Conservation (phyloP, 2,329 filamentous ascomycete genomes). For the Fusarium sp. region DNA sequence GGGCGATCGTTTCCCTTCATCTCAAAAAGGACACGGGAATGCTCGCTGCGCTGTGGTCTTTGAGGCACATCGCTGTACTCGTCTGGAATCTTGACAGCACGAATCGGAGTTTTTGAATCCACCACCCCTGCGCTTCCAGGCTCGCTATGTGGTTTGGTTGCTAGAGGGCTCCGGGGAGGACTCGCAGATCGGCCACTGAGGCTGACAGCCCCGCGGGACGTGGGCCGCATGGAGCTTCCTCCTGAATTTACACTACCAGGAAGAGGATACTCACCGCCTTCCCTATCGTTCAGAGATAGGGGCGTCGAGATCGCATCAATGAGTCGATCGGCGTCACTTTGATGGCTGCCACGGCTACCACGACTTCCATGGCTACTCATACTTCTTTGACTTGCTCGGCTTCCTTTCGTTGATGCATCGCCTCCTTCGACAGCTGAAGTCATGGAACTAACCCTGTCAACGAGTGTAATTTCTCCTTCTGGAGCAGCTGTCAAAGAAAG, state of each 20-base stretch:
- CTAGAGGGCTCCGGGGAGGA: slow-evolving; percentile 15
- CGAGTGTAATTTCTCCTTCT: slow-evolving; percentile 69
- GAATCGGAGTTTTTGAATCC: slow-evolving; percentile 58
- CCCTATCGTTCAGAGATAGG: slow-evolving; percentile 53
- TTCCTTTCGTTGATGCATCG: slow-evolving; percentile 21
- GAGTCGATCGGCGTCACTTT: slow-evolving; percentile 74
- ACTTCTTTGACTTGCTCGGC: slow-evolving; percentile 47
- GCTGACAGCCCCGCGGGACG: slow-evolving; percentile 4
- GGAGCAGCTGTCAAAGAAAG: slow-evolving; percentile 45
- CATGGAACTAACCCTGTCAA: slow-evolving; percentile 57
- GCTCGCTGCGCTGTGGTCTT: slow-evolving; percentile 44
- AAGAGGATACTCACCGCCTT: slow-evolving; percentile 47
- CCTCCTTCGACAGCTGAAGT: slow-evolving; percentile 22
- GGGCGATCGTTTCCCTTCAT: slow-evolving; percentile 38
- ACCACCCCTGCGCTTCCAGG: slow-evolving; percentile 53
- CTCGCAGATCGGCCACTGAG: slow-evolving; percentile 25
- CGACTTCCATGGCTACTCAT: slow-evolving; percentile 54
- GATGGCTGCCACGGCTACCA: slow-evolving; percentile 60
- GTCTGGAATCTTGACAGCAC: slow-evolving; percentile 60
- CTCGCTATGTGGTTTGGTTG: slow-evolving; percentile 37
- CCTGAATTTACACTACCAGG: slow-evolving; percentile 19
- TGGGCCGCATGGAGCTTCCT: slow-evolving; percentile 15
- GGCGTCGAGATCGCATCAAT: slow-evolving; percentile 78
- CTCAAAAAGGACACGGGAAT: slow-evolving; percentile 55
- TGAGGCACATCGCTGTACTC: slow-evolving; percentile 53